Percentiles rank a stretch among this genome's conserved stretches.
Conservation (phyloP, 2,329 filamentous ascomycete species). For the Paradendryphiella salina region DNA sequence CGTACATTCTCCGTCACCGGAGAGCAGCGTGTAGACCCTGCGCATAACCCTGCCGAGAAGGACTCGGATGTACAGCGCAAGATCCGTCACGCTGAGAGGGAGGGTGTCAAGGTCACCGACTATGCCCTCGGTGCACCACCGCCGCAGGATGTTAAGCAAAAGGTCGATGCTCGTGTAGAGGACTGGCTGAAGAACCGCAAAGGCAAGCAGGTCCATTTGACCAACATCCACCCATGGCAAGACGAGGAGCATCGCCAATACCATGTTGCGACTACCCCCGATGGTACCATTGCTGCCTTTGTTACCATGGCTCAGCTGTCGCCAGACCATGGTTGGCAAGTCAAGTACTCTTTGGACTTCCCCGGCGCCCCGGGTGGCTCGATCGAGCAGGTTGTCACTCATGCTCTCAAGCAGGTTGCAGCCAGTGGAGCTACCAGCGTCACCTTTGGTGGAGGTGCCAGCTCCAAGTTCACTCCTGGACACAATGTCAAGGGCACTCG, state of each 20-base stretch:
- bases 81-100: conserved; percentile 76
- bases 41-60: conserved; percentile 67
- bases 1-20: conserved; percentile 84
- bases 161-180: conserved; percentile 71
- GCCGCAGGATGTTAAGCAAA: conserved; percentile 67
- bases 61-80: conserved; percentile 72
- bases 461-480: conserved; percentile 72
- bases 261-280: conserved; percentile 74
- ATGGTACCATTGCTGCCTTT: conserved; percentile 73
- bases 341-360: conserved; percentile 96
- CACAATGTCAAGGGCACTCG: conserved; percentile 80
- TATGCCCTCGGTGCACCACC: conserved; percentile 66
- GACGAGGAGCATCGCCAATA: conserved; percentile 83
- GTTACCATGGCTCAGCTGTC: conserved; percentile 83
- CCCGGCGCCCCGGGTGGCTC: conserved; percentile 81
- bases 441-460: conserved; percentile 86
- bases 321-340: conserved; percentile 83
- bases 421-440: conserved; percentile 65
- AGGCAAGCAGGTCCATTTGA: conserved; percentile 85
- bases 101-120: conserved; percentile 80
- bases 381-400: conserved; percentile 80
- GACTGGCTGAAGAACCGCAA: conserved; percentile 82
- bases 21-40: conserved; percentile 82
- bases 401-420: conserved; percentile 66
- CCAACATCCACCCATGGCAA: conserved; percentile 86